Evolutionary conservation across 2,329 filamentous ascomycete genomes (phyloP), one percentile per base, ranked within the genome.

Genomic region (Fusarium mangiferae): DNA sequence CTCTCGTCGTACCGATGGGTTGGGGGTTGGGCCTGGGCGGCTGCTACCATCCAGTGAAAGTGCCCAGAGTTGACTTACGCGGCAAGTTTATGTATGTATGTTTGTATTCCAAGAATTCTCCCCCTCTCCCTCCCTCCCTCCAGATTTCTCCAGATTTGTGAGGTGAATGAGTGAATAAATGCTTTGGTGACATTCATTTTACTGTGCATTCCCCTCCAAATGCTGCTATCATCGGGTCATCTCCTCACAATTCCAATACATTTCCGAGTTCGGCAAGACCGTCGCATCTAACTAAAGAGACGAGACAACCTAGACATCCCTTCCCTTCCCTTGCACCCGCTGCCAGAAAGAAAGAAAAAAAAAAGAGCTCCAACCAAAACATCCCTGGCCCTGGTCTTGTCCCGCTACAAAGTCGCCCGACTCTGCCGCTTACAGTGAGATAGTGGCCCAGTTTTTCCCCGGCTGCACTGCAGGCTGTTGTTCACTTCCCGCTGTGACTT

Each of bases 391-490:
- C 48, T 22, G 35, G 51, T n/a, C 51, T n/a, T 54, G 51, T 38
- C 36, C 52, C 26, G 22, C 36, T 41, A 48, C 46, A 62, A 51
- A 35, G 28, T 55, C 28, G 52, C 46, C 67, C 70, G 70, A 73
- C 61, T 38, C 60, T 70, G 48, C 70, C 70, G 70, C 70, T 68
- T 55, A 49, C 61, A 68, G 66, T 60, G 59, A 59, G 20, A 39
- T 54, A 66, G 54, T 24, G 41, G 39, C 67, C 71, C 71, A 72
- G 52, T 65, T 62, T 74, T 72, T 38, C 71, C 71, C 72, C 71
- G 55, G 71, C 41, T 66, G 33, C 44, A 51, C 41, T 66, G 33
- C 44, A 51, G 49, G 64, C 67, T 62, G 54, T 66, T 38, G 52
- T 55, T 49, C 71, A 46, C 66, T 70, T n/a, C 42, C 66, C 66